Percentiles rank a stretch among this genome's conserved stretches.
phyloP scores from a whole-genome alignment of 2,329 filamentous ascomycete species.

The Cordyceps javanica region DNA sequence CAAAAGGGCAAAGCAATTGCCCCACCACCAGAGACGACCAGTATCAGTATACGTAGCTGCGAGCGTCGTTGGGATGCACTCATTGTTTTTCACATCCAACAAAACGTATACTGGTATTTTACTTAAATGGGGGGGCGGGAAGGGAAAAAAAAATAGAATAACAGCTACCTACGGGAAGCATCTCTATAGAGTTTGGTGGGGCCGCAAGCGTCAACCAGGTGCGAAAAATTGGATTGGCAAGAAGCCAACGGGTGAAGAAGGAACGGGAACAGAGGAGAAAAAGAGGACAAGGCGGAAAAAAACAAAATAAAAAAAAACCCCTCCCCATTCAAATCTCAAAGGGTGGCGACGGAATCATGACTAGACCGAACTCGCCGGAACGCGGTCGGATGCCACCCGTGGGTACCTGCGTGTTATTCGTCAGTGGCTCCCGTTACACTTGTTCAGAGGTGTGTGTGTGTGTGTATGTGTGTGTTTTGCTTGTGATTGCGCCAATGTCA shows the following conservation, averaged over 20 bases:
- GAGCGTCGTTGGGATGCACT: too few relatives aligned
- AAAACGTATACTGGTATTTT: too few relatives aligned
- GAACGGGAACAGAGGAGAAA: neutral
- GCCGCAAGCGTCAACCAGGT: neutral
- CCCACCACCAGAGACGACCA: too few relatives aligned
- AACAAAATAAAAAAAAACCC: neutral
- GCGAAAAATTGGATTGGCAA: too few relatives aligned
- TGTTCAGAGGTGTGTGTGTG: too few relatives aligned
- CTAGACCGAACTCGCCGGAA: neutral
- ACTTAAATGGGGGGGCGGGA: too few relatives aligned
- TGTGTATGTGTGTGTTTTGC: neutral
- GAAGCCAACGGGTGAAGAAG: neutral
- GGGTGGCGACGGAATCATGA: neutral
- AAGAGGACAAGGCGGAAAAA: neutral
- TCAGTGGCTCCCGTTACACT: neutral
- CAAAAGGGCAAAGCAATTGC: too few relatives aligned
- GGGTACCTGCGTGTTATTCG: neutral
- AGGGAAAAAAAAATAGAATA: too few relatives aligned
- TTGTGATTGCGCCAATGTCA: neutral
- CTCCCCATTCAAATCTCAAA: neutral
- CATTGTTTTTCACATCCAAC: too few relatives aligned
- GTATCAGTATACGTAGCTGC: too few relatives aligned
- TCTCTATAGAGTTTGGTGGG: neutral
- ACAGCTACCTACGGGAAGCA: too few relatives aligned
- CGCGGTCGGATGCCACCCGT: neutral